Conservation (phyloP, 495 filamentous ascomycete species). For the Xylaria bambusicola region DNA sequence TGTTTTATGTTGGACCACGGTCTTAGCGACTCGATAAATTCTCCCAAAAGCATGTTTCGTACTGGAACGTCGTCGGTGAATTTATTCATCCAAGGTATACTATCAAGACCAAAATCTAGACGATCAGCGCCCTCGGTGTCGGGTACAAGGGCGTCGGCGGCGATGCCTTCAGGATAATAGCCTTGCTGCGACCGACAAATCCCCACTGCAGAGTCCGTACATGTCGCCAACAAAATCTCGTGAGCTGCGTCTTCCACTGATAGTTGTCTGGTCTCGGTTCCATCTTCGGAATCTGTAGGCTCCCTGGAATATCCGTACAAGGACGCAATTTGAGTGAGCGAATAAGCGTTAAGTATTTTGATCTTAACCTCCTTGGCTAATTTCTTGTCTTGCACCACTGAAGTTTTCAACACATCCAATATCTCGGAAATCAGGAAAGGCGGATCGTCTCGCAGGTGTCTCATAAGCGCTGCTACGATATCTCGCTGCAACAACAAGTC, state of each 20-base stretch:
- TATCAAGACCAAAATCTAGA: conserved; percentile 71
- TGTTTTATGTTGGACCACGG: conserved; percentile 82
- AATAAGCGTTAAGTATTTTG: conserved; percentile 68
- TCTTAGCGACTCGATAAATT: conserved; percentile 75
- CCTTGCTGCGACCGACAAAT: conserved; percentile 68
- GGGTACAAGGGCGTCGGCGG: conserved; percentile 50
- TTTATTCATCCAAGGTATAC: conserved; percentile 65
- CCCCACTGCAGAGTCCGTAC: conserved; percentile 68
- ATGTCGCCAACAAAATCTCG: conserved; percentile 69
- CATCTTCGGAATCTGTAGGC: conserved; percentile 18
- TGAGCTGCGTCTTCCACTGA: conserved; percentile 65
- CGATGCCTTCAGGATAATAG: conserved; percentile 70
- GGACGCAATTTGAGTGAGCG: conserved; percentile 67
- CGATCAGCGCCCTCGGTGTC: conserved; percentile 45
- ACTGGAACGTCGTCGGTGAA: conserved; percentile 68
- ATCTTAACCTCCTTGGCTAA: conserved; percentile 71
- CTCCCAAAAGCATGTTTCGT: conserved; percentile 70
- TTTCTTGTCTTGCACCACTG: conserved; percentile 68
- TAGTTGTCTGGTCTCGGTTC: conserved; percentile 23
- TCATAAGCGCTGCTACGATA: conserved; percentile 66
- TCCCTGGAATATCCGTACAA: conserved; percentile 65
- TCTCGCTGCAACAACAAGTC: conserved; percentile 76
- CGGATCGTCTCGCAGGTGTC: conserved; percentile 71
- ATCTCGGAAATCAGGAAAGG: conserved; percentile 69
- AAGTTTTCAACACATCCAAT: conserved; percentile 61